phyloP scores from a whole-genome alignment of 106 monocot genomes.

The Apostasia shenzhenica region DNA sequence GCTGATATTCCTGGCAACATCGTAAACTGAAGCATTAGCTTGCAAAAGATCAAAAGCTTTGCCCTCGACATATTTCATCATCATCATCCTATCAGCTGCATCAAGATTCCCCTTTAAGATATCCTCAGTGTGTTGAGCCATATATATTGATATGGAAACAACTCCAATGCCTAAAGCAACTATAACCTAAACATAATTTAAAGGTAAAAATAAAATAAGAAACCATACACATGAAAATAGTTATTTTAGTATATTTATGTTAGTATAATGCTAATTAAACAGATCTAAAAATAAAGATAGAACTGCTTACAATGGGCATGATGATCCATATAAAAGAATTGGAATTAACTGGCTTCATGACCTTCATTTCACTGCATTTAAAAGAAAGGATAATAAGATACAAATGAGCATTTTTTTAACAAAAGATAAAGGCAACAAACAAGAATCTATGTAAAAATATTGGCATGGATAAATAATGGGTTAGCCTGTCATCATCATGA shows the following conservation, averaged over 20 bases:
- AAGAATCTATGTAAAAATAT: too few species aligned
- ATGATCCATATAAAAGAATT: neutral
- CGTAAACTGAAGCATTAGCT: slow-evolving; percentile 3
- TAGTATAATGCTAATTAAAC: neutral
- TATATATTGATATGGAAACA: neutral
- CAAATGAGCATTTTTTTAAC: too few species aligned
- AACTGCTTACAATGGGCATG: neutral
- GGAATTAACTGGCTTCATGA: neutral
- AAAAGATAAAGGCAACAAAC: too few species aligned
- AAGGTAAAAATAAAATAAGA: neutral
- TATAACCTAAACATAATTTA: slow-evolving; percentile 6
- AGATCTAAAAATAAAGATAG: neutral
- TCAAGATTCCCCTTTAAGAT: neutral
- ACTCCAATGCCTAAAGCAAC: neutral
- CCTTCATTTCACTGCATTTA: neutral
- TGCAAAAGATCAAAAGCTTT: neutral
- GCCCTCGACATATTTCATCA: neutral
- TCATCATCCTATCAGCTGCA: neutral
- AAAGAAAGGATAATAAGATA: neutral
- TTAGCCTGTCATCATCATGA: too few species aligned
- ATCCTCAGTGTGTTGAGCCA: slow-evolving; percentile 4
- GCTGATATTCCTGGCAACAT: neutral
- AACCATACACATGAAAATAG: neutral
- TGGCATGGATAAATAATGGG: too few species aligned
- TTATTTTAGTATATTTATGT: neutral